A percentile compares a stretch with the other conserved stretches of the same genome.
Conservation (phyloP, 169 alveolate genomes). For the Toxoplasma gondii region DNA sequence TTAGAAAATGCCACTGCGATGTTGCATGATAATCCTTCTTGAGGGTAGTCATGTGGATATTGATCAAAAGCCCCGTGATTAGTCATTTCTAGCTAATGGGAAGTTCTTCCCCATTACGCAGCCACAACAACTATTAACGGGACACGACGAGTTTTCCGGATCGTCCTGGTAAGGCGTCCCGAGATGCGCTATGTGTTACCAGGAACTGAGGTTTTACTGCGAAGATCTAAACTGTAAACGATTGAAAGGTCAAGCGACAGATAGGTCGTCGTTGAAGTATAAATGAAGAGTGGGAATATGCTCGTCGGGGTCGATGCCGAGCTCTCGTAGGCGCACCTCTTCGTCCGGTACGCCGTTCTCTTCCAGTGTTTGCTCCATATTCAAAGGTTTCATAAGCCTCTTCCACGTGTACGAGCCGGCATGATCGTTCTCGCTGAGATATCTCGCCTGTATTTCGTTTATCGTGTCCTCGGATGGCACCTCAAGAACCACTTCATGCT, state of each 20-base stretch:
- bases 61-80: no score
- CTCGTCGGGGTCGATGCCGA: slow-evolving; percentile 85
- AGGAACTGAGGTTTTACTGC: no score
- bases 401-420: slow-evolving; percentile 92
- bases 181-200: no score
- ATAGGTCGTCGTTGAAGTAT: slow-evolving; percentile 89
- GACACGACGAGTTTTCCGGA: no score
- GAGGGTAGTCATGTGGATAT: no score
- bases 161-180: no score
- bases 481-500: slow-evolving; percentile 83
- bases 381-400: slow-evolving; percentile 84
- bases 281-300: slow-evolving; percentile 90
- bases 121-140: no score
- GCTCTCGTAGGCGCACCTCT: slow-evolving; percentile 62
- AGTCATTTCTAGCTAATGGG: no score
- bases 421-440: slow-evolving; percentile 83
- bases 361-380: slow-evolving; percentile 86
- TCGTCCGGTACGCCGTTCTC: slow-evolving; percentile 86
- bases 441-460: slow-evolving; percentile 84
- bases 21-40: no score
- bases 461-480: slow-evolving; percentile 82
- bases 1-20: no score
- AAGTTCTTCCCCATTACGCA: no score
- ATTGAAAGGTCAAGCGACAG: background rate
- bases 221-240: background rate